Base-by-base conservation (phyloP, 805 yeast species). In the Teunomyces lycoperdinae region DNA sequence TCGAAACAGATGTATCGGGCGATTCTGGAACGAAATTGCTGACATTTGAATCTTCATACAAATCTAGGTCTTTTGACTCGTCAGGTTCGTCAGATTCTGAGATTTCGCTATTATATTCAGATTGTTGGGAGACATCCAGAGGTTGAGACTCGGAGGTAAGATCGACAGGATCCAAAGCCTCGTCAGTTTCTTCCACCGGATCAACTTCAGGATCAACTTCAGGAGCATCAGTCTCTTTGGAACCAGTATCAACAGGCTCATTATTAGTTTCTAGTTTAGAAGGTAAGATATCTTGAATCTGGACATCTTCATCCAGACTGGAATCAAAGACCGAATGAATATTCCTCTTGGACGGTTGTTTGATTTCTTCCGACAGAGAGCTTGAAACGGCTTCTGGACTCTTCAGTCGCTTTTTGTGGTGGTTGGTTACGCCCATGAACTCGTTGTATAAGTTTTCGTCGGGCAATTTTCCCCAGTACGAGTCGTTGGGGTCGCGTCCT, bases 401-500 rank as follows among this genome's bases (percentile, higher is more conserved):
- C 30, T 38, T 38, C 41, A 38, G 41, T n/a, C 24, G 26, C 13
- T 34, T 24, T 17, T 29, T 36, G 33, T 26, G 44, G 28, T 11
- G n/a, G n/a, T 42, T 35, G 13, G 46, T 44, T 4, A 45, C 57
- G 13, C 50, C 54, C 49, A 50, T 44, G 10, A 53, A 48, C 39
- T 50, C 55, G 29, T 45, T 47, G 16, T 49, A 51, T 26, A 60
- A 50, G 31, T 54, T 56, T 9, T 50, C 53, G 42, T 58, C 65
- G 3, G 64, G 63, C 10, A 53, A 44, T 42, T 58, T 56, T 26
- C 57, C 44, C 63, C 61, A 60, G 34, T 61, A 60, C n/a, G 53
- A 61, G 43, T 56, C 61, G 44, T 60, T 58, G 13, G 57, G 58
- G 38, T 58, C 61, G 6, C 47, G 36, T 8, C 14, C 43, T n/a